A percentile compares a stretch with the other conserved stretches of the same genome.
Conservation (phyloP, 768 basidiomycete species). For the Collybiopsis luxurians region DNA sequence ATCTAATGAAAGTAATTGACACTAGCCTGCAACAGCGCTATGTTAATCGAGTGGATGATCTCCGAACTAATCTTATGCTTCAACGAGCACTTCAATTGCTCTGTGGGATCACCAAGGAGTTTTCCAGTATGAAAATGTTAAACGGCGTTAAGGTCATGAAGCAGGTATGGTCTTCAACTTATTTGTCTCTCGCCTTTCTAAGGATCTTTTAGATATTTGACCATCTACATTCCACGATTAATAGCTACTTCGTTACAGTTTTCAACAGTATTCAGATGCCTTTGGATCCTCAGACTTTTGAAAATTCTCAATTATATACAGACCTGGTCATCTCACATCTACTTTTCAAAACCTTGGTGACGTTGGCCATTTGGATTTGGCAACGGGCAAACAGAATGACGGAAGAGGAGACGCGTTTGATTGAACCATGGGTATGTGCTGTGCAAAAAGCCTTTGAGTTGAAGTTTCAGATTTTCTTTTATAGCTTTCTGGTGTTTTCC, state of each 20-base stretch:
- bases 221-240: constrained; percentile 52
- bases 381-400: constrained; percentile 40
- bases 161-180: not conserved
- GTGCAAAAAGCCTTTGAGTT: constrained; percentile 1
- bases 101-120: constrained; percentile 67
- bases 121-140: constrained; percentile 67
- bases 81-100: constrained; percentile 63
- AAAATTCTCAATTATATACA: constrained; percentile 30
- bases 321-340: constrained; percentile 59
- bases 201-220: constrained; percentile 43
- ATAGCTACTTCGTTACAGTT: constrained; percentile 48
- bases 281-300: constrained; percentile 34
- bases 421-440: constrained; percentile 52
- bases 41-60: constrained; percentile 35
- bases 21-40: constrained; percentile 49
- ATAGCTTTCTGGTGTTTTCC: constrained; percentile 64
- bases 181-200: not conserved
- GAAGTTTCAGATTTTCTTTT: constrained; percentile 2
- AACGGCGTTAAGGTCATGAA: constrained; percentile 65
- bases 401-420: constrained; percentile 37
- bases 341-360: constrained; percentile 71
- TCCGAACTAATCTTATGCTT: constrained; percentile 45
- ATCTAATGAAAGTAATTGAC: constrained; percentile 56
- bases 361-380: constrained; percentile 75
- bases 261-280: constrained; percentile 23